phyloP scores from a whole-genome alignment of 257 asterid species.

The Phtheirospermum japonicum region DNA sequence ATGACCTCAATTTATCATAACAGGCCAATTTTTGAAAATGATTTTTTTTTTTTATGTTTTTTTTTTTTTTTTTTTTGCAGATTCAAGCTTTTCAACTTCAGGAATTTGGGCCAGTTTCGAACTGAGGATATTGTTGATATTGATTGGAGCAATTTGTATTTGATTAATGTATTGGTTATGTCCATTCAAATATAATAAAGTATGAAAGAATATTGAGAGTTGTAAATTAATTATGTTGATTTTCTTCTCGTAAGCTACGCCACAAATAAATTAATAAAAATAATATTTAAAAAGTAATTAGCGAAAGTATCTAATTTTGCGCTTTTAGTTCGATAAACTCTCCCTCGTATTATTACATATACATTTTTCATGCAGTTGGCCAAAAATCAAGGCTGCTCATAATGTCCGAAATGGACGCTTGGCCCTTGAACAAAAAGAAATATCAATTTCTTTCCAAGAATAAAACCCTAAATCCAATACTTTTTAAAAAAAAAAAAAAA shows the following conservation, averaged over 20 bases:
- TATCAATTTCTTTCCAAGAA: constrained; percentile 22
- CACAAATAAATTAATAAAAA: too few species aligned
- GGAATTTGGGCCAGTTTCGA: constrained; percentile 23
- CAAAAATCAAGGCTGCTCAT: constrained; percentile 18
- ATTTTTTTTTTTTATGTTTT: too few species aligned
- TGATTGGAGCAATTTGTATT: constrained; percentile 37
- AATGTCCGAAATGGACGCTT: constrained; percentile 47
- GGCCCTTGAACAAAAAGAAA: constrained; percentile 26
- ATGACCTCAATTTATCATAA: not conserved
- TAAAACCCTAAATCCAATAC: constrained; percentile 44
- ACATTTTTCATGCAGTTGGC: constrained; percentile 14
- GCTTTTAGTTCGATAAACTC: not conserved
- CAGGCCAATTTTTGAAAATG: not conserved
- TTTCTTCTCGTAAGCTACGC: too few species aligned
- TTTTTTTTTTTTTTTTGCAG: constrained; percentile 22
- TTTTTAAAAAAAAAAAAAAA: too few species aligned
- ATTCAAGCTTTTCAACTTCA: constrained; percentile 27
- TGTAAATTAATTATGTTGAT: too few species aligned
- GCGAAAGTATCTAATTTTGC: too few species aligned
- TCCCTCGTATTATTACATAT: constrained; percentile 1
- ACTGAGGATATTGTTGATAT: constrained; percentile 18
- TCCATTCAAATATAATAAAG: too few species aligned
- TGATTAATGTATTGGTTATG: constrained; percentile 21
- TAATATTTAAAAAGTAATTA: too few species aligned
- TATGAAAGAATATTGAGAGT: too few species aligned